phyloP scores from a whole-genome alignment of 2,329 filamentous ascomycete genomes.

The Apiospora arundinis region DNA sequence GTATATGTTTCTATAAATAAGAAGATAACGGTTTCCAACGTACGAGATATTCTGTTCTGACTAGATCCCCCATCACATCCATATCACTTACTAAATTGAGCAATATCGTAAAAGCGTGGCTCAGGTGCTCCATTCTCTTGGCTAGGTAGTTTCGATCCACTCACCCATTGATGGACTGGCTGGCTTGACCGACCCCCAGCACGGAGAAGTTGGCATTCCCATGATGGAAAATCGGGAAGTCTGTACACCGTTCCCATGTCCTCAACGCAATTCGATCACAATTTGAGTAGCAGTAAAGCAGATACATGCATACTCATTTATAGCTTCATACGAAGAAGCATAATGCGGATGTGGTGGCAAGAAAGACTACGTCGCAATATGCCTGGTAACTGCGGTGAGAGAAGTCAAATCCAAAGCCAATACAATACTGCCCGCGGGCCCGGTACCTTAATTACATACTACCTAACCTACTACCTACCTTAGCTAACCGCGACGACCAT shows the following conservation, averaged over 20 bases:
- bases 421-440: no score
- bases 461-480: background rate
- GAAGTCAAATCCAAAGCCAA: background rate
- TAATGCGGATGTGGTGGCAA: background rate
- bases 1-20: background rate
- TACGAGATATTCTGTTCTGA: background rate
- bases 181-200: background rate
- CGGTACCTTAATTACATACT: background rate
- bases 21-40: background rate
- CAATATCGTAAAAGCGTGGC: constrained; percentile 10
- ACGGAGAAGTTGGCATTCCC: background rate
- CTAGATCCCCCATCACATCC: no score
- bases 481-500: background rate
- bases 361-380: background rate
- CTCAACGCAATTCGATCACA: background rate
- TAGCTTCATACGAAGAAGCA: background rate
- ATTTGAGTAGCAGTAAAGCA: background rate
- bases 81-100: background rate
- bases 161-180: background rate
- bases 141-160: constrained; percentile 2
- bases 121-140: background rate
- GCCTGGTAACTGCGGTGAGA: background rate
- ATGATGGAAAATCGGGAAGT: background rate
- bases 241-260: background rate
- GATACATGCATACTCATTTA: no score